These are phyloP conservation scores for Malassezia caprae DNA, from an alignment of 1,284 basidiomycete species.

Conservation along the genomic window DNA sequence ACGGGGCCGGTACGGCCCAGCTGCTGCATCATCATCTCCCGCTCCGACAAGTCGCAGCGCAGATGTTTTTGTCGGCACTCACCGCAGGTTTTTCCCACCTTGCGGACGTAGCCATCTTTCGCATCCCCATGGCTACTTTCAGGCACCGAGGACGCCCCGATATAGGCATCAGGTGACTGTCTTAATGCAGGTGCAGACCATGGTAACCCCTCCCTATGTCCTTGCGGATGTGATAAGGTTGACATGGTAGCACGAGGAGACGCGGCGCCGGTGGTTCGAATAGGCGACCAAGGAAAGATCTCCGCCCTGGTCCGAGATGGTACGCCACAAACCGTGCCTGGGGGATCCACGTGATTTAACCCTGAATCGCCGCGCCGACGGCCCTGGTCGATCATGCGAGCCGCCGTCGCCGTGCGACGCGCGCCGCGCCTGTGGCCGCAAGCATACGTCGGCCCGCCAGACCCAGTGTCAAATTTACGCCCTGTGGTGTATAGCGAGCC, in stretches of 20 bases:
- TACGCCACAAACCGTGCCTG: too few species aligned
- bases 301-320: neutral
- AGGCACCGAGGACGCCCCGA: neutral
- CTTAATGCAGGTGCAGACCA: neutral
- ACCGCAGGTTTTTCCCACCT: slow-evolving; percentile 27
- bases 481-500: slow-evolving; percentile 30
- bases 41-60: slow-evolving; percentile 28
- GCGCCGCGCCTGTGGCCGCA: neutral
- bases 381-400: neutral
- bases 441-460: slow-evolving; percentile 30
- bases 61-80: slow-evolving; percentile 40
- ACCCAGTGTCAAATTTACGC: slow-evolving; percentile 38
- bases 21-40: slow-evolving; percentile 15
- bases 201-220: neutral
- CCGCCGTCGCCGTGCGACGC: neutral
- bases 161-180: neutral
- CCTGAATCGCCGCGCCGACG: neutral
- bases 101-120: neutral
- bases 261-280: too few species aligned
- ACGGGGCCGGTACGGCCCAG: slow-evolving; percentile 19
- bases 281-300: neutral
- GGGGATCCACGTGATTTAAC: too few species aligned
- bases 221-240: neutral
- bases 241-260: neutral
- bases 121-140: neutral